Percentiles rank a stretch among this genome's conserved stretches.
Conservation (phyloP, 2,329 filamentous ascomycete species). For the Thielaviopsis musarum region DNA sequence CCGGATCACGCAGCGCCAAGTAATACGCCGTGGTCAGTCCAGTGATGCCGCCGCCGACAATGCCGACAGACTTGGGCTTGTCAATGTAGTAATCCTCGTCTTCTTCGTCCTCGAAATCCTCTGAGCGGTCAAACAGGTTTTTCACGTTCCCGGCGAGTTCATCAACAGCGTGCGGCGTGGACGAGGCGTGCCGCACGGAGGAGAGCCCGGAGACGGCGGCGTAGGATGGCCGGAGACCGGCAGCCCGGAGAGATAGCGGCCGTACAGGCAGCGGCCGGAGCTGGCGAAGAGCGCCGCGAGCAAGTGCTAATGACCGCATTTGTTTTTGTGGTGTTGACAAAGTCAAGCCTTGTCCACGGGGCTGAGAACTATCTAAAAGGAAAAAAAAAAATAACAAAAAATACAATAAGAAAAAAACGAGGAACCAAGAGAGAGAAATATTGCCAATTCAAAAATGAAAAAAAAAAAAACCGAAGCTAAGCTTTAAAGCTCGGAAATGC, state of each 20-base stretch:
- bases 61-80: constrained; percentile 32
- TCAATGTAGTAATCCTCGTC: not conserved
- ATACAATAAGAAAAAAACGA: not conserved
- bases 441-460: no score
- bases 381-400: not conserved
- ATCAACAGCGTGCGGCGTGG: no score
- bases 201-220: no score
- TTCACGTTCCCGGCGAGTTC: not conserved
- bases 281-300: not conserved
- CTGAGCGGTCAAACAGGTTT: not conserved
- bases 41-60: constrained; percentile 70
- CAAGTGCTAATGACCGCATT: not conserved
- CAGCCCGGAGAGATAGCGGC: not conserved
- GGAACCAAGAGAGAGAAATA: not conserved
- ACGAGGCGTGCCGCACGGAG: no score
- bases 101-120: constrained; percentile 1
- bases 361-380: not conserved
- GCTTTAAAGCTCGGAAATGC: no score
- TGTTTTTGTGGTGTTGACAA: not conserved
- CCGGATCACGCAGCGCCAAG: constrained; percentile 35
- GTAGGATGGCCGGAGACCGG: not conserved
- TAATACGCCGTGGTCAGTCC: constrained; percentile 67
- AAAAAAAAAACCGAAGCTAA: no score
- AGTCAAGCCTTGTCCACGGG: not conserved
- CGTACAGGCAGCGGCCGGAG: not conserved